Conservation (phyloP, 2,329 filamentous ascomycete genomes). For the Sodiomyces alkalinus region DNA sequence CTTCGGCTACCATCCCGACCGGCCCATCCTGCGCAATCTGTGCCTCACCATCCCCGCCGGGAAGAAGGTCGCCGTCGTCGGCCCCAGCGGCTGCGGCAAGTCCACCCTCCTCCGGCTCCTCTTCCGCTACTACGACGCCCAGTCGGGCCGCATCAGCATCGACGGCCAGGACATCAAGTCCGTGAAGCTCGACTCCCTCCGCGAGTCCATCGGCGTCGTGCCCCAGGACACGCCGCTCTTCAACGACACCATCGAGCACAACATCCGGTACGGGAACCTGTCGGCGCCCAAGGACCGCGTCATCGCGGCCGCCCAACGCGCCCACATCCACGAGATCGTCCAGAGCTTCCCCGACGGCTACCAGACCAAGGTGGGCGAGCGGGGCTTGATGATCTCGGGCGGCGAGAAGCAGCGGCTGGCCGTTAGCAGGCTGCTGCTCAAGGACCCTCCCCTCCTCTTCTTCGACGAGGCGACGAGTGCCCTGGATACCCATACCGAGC, state of each 20-base stretch:
- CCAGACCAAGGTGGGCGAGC: conserved; percentile 78
- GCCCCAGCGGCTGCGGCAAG: conserved; percentile 90
- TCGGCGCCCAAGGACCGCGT: conserved; percentile 61
- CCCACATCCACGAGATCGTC: conserved; percentile 74
- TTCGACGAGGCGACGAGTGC: conserved; percentile 93
- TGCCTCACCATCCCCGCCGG: conserved; percentile 84
- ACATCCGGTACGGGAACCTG: conserved; percentile 84
- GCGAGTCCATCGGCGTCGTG: conserved; percentile 81
- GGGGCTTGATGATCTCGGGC: conserved; percentile 91
- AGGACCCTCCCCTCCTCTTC: conserved; percentile 80
- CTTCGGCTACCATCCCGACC: conserved; percentile 79
- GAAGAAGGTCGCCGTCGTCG: conserved; percentile 90
- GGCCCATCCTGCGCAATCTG: conserved; percentile 75
- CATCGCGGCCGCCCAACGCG: conserved; percentile 61
- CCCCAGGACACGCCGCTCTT: conserved; percentile 95
- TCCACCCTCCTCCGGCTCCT: conserved; percentile 81
- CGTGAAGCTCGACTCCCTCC: conserved; percentile 67
- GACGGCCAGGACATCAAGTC: conserved; percentile 86
- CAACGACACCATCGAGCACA: conserved; percentile 91
- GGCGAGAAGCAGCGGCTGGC: conserved; percentile 89
- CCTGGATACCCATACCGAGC: conserved; percentile 85
- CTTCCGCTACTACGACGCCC: conserved; percentile 88
- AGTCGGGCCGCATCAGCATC: conserved; percentile 72
- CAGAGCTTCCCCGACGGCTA: conserved; percentile 75
- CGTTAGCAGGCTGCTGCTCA: conserved; percentile 68